phyloP scores from a whole-genome alignment of 1,284 basidiomycete genomes.

The Rhodotorula sp. region DNA sequence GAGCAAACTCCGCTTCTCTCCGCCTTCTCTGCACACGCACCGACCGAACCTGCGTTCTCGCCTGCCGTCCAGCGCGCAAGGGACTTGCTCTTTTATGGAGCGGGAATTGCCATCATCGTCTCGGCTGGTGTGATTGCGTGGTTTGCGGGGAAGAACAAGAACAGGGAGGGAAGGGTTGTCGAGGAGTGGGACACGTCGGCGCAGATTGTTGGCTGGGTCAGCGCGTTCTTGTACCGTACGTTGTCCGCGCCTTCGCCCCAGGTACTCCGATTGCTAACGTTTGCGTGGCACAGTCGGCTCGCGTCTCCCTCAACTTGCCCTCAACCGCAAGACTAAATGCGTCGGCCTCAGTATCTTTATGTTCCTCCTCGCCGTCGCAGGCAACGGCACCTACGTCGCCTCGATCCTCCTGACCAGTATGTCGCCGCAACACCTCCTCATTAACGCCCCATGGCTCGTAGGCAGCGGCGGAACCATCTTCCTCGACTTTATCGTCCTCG shows the following conservation, averaged over 20 bases:
- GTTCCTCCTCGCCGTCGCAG: constrained; percentile 44
- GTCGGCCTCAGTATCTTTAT: constrained; percentile 43
- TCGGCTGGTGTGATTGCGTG: constrained; percentile 37
- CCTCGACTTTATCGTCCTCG: constrained; percentile 44
- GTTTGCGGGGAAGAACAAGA: constrained; percentile 16
- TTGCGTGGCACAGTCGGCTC: constrained; percentile 27
- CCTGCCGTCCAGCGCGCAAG: constrained; percentile 17
- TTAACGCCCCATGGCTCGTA: constrained; percentile 44
- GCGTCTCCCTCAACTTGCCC: constrained; percentile 41
- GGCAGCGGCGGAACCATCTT: constrained; percentile 43
- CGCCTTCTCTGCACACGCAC: constrained; percentile 34
- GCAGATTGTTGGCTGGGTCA: constrained; percentile 44
- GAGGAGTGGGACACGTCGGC: constrained; percentile 45
- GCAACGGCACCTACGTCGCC: constrained; percentile 44
- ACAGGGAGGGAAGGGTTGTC: constrained; percentile 11
- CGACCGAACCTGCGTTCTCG: constrained; percentile 11
- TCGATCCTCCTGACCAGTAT: constrained; percentile 38
- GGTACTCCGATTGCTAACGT: neutral
- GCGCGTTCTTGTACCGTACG: constrained; percentile 41
- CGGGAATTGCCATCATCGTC: constrained; percentile 37
- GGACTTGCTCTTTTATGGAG: constrained; percentile 32
- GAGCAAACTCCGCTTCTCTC: constrained; percentile 37
- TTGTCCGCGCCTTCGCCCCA: neutral
- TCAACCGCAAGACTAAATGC: constrained; percentile 45
- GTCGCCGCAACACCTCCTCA: constrained; percentile 38